A percentile compares a stretch with the other conserved stretches of the same genome.
Conservation (phyloP, 768 basidiomycete species). For the Hydnum rufescens region DNA sequence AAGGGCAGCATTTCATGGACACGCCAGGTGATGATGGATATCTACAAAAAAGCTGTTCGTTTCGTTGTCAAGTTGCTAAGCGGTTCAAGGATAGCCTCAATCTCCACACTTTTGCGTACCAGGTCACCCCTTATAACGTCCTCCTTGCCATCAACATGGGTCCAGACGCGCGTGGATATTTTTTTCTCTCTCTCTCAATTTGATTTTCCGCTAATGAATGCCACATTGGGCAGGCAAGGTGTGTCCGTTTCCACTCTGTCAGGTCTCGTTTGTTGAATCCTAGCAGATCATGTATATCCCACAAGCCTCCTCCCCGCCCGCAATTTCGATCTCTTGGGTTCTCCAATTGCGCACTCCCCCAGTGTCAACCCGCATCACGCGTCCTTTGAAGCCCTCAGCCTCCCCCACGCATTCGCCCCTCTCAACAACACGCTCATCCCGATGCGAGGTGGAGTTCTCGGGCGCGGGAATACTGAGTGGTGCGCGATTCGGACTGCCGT, state of each 20-base stretch:
- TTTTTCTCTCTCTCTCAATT: not conserved
- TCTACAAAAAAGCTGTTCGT: not conserved
- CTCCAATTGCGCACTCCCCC: not conserved
- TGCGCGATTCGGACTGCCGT: too few species aligned
- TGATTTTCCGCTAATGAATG: not conserved
- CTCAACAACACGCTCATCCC: not conserved
- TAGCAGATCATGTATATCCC: not conserved
- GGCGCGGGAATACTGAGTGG: too few species aligned
- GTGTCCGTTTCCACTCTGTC: not conserved
- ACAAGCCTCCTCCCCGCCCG: not conserved
- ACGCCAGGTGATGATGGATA: not conserved
- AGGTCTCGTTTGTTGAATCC: not conserved
- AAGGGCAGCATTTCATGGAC: conserved; percentile 1
- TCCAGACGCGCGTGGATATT: not conserved
- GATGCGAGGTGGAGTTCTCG: too few species aligned
- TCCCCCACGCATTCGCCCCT: not conserved
- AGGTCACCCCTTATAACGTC: not conserved
- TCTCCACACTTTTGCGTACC: not conserved
- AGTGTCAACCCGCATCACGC: not conserved
- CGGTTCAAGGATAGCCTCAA: not conserved
- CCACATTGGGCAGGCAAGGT: not conserved
- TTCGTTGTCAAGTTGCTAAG: not conserved
- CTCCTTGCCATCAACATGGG: not conserved
- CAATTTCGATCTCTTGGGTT: not conserved
- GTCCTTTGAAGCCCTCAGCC: not conserved